Percentiles rank a stretch among this genome's conserved stretches.
Evolutionary conservation across 371 early-diverging fungal genomes (phyloP).

Genomic region (Lichtheimia corymbifera): DNA sequence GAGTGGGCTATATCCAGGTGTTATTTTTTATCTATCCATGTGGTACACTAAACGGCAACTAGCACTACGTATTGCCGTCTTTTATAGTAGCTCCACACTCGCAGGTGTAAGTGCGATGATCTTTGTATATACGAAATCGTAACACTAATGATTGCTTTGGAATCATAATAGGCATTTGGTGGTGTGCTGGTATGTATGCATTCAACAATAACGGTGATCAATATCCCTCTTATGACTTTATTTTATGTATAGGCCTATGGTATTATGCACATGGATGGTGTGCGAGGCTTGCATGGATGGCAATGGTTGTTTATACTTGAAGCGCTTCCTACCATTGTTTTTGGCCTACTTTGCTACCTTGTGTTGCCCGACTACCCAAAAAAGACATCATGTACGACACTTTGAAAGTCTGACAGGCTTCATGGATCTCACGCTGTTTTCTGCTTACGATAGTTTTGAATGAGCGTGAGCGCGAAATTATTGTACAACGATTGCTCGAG

Average conservation of each 20-base stretch:
- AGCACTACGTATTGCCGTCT: constrained; percentile 69
- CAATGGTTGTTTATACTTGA: constrained; percentile 78
- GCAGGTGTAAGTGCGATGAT: constrained; percentile 58
- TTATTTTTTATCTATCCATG: constrained; percentile 50
- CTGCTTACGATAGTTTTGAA: constrained; percentile 43
- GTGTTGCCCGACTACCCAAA: constrained; percentile 74
- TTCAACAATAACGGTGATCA: background rate
- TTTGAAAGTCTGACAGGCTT: background rate
- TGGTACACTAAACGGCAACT: constrained; percentile 62
- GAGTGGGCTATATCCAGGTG: constrained; percentile 13
- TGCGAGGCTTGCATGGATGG: constrained; percentile 52
- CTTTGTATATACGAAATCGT: background rate
- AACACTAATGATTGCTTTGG: background rate
- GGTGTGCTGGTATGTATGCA: constrained; percentile 40
- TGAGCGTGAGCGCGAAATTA: constrained; percentile 54
- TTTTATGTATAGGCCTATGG: constrained; percentile 45
- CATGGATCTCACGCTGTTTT: constrained; percentile 5
- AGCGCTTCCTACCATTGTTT: constrained; percentile 67
- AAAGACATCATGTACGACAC: constrained; percentile 53
- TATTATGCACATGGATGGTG: constrained; percentile 60
- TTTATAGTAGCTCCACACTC: constrained; percentile 60
- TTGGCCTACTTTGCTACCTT: constrained; percentile 58
- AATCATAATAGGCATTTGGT: constrained; percentile 52
- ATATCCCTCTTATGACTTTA: background rate
- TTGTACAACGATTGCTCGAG: constrained; percentile 51